These are phyloP conservation scores for Russula brevipes DNA, from an alignment of 768 basidiomycete genomes.

Conservation along the genomic window DNA sequence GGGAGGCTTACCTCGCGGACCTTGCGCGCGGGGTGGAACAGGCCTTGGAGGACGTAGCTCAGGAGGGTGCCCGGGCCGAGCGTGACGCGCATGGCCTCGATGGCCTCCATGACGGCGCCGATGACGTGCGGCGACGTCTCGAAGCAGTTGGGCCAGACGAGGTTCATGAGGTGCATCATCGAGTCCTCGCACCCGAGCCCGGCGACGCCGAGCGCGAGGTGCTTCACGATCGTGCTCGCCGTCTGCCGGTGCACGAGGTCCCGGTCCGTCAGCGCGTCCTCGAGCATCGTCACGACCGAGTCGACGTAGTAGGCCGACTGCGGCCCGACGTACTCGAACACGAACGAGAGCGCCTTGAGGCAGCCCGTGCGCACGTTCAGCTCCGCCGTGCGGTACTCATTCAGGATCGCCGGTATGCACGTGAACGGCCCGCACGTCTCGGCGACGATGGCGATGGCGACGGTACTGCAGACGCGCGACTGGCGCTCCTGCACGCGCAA, in stretches of 20 bases:
- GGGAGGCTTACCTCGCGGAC: conserved; percentile 80
- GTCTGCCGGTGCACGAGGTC: conserved; percentile 99
- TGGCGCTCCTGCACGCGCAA: conserved; percentile 98
- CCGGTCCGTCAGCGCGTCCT: conserved; percentile 96
- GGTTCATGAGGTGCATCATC: conserved; percentile 94
- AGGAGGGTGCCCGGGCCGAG: conserved; percentile 90
- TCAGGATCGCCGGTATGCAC: conserved; percentile 96
- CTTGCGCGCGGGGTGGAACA: conserved; percentile 96
- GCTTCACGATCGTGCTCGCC: conserved; percentile 97
- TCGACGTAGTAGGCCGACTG: conserved; percentile 97
- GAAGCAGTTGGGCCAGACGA: conserved; percentile 99
- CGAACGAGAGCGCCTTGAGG: conserved; percentile 96
- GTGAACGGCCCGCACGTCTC: conserved; percentile 97
- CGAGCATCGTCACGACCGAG: conserved; percentile 95
- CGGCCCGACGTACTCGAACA: conserved; percentile 97
- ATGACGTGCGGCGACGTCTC: conserved; percentile 98
- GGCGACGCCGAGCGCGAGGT: conserved; percentile 92
- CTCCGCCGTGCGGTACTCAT: conserved; percentile 97
- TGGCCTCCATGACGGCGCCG: conserved; percentile 95
- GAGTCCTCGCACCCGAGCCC: conserved; percentile 98
- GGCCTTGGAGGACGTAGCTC: conserved; percentile 88
- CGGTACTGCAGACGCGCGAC: conserved; percentile 96
- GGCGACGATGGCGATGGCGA: conserved; percentile 94
- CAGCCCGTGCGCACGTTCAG: conserved; percentile 98
- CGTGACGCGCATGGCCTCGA: conserved; percentile 96